Conservation (phyloP, 441 rosid genomes). For the Rhodomyrtus psidioides region DNA sequence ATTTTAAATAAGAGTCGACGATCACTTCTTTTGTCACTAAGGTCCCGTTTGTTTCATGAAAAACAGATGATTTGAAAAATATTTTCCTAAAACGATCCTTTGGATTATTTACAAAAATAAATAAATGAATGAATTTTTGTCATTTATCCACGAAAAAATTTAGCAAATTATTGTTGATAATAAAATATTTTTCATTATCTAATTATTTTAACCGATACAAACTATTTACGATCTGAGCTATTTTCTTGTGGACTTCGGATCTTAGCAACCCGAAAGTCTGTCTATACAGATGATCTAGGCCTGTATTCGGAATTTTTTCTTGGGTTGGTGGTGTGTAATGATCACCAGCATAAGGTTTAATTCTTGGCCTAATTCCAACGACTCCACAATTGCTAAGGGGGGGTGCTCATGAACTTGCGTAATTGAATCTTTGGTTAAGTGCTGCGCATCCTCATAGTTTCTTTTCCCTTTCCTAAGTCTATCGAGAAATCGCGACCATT, state of each 20-base stretch:
- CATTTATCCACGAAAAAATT: too few relatives aligned
- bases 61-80: neutral
- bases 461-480: neutral
- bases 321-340: neutral
- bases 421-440: neutral
- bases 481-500: neutral
- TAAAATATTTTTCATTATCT: neutral
- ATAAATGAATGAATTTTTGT: too few relatives aligned
- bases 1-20: too few relatives aligned
- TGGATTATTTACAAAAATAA: neutral
- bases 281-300: neutral
- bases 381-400: neutral
- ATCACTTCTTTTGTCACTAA: neutral
- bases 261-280: neutral
- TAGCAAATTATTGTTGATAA: too few relatives aligned
- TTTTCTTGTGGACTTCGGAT: neutral
- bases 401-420: neutral
- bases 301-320: neutral
- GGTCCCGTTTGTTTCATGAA: accelerated
- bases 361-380: neutral
- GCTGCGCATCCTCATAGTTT: neutral
- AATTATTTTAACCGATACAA: neutral
- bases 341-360: neutral
- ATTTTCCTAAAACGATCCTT: neutral
- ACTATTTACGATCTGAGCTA: neutral